Evolutionary conservation across 768 basidiomycete genomes (phyloP), one percentile per base, ranked within the genome.

Genomic region (Macrolepiota dolichaula): DNA sequence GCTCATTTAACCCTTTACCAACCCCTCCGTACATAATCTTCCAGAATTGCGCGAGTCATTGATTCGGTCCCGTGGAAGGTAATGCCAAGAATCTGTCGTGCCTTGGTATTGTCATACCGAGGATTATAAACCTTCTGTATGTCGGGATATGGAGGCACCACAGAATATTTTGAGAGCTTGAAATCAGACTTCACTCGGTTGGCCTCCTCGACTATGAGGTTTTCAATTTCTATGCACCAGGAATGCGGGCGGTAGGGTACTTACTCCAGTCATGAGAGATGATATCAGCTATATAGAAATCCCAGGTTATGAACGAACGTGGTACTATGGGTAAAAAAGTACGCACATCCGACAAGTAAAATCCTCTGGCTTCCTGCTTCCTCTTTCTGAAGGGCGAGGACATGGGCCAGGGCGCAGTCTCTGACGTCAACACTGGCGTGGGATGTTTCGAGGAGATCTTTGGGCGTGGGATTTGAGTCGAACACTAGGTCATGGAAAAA

Each of bases 301-400:
- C 2, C n/a, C 35, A 35, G 17, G 35, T 19, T 25, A 25, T 22
- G 25, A 22, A 42, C 7, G n/a, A 6, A 24, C 24, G 11, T 49
- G 24, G 10, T 11, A 22, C 24, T 9, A 42, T 7, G 15, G 15
- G 6, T 42, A 17, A 7, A 32, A 13, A 11, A 37, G 12, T 10
- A 50, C 49, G 47, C 15, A 55, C 63, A 36, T 40, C 44, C 54
- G 36, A 40, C 46, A 13, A 60, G 29, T 6, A 63, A 6, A 10
- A 63, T 56, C 29, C 63, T 58, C 37, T 63, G 53, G 12, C 55
- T 49, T 29, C 63, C 59, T 29, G 63, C 59, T 12, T 57, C 54
- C 29, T 47, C 36, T 13, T 50, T 51, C 22, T 63, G 58, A 6
- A 63, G 49, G 1, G 58, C 52, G 3, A 54, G 63, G 19, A 63